Percentiles rank a stretch among this genome's conserved stretches.
Conservation (phyloP, 2,329 filamentous ascomycete genomes). For the Ophiostoma populinum region DNA sequence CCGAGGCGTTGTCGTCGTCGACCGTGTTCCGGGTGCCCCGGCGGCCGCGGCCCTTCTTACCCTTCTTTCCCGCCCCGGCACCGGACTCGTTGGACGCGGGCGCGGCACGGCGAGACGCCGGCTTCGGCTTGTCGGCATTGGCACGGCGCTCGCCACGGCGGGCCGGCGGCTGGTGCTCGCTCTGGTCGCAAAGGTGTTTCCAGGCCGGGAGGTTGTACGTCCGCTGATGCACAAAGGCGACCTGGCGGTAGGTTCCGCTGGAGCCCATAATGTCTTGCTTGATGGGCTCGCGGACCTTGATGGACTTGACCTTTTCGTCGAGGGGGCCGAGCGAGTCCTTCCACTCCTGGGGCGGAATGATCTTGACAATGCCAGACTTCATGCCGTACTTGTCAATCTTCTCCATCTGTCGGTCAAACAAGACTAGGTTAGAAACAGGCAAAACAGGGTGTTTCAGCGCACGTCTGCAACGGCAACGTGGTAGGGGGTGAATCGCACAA, state of each 20-base stretch:
- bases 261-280: constrained; percentile 96
- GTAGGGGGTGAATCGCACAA: constrained; percentile 36
- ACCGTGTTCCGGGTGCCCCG: constrained; percentile 21
- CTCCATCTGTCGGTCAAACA: constrained; percentile 35
- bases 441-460: background rate
- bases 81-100: background rate
- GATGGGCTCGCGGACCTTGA: constrained; percentile 91
- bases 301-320: constrained; percentile 74
- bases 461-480: background rate
- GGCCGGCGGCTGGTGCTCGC: constrained; percentile 88
- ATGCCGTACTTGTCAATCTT: constrained; percentile 90
- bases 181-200: constrained; percentile 84
- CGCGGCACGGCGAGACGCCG: constrained; percentile 19
- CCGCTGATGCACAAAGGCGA: constrained; percentile 89
- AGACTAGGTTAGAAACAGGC: constrained; percentile 1
- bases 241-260: constrained; percentile 88
- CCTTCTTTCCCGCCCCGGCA: constrained; percentile 11
- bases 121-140: constrained; percentile 35
- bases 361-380: constrained; percentile 93
- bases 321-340: constrained; percentile 61
- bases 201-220: constrained; percentile 95
- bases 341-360: constrained; percentile 90
- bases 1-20: constrained; percentile 21
- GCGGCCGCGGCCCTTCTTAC: constrained; percentile 13
- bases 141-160: constrained; percentile 66